These are phyloP conservation scores for Mangifera indica DNA, from an alignment of 345 rosid species.

Conservation along the genomic window DNA sequence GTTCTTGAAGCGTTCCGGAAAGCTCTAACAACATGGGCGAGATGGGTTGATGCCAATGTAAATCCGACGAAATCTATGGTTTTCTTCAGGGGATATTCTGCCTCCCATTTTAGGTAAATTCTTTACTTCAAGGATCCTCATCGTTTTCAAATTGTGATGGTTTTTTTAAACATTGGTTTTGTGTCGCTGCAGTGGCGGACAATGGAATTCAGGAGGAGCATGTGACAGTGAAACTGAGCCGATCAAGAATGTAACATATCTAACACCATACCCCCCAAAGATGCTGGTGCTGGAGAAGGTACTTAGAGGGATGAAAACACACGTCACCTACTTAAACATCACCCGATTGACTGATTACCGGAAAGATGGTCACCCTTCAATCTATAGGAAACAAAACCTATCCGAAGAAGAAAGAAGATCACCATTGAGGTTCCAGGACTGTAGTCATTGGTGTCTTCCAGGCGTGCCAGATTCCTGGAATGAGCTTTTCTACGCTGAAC, in stretches of 20 bases:
- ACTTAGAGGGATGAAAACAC: conserved; percentile 70
- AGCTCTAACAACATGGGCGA: conserved; percentile 86
- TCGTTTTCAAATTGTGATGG: not conserved
- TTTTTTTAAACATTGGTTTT: not conserved
- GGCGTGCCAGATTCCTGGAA: conserved; percentile 97
- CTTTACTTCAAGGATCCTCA: too few species aligned
- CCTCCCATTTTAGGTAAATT: conserved; percentile 84
- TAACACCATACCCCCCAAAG: conserved; percentile 62
- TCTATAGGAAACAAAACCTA: conserved; percentile 62
- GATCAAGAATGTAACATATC: conserved; percentile 71
- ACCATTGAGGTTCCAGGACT: conserved; percentile 72
- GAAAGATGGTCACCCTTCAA: conserved; percentile 91
- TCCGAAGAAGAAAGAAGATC: conserved; percentile 47
- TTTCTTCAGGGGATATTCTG: conserved; percentile 90
- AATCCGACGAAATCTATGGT: conserved; percentile 65
- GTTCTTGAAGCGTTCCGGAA: conserved; percentile 87
- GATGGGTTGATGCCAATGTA: conserved; percentile 84
- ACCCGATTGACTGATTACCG: conserved; percentile 83
- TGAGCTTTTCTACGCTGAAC: conserved; percentile 74
- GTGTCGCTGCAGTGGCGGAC: conserved; percentile 72
- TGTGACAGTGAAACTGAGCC: conserved; percentile 85
- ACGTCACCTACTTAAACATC: conserved; percentile 75
- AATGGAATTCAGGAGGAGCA: conserved; percentile 97
- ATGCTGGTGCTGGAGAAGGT: conserved; percentile 82
- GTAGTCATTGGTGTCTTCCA: conserved; percentile 99